Percentiles rank a stretch among this genome's conserved stretches.
Conservation (phyloP, 148 eudicot species). For the Pouteria glomerata region DNA sequence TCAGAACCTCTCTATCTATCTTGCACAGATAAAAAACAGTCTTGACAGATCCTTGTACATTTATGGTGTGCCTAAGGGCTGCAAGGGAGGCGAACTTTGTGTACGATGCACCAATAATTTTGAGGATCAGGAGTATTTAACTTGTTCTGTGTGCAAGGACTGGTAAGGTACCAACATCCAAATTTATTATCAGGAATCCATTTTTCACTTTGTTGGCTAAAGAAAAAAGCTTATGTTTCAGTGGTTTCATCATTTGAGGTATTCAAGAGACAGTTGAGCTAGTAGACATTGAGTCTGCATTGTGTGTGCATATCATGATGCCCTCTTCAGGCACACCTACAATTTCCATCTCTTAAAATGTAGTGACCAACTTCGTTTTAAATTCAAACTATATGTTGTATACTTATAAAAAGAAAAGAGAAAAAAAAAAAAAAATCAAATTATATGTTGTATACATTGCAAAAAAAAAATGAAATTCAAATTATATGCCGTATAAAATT, state of each 20-base stretch:
- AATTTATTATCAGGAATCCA: constrained; percentile 7
- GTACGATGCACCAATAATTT: constrained; percentile 44
- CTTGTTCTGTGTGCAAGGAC: constrained; percentile 78
- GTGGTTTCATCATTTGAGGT: constrained; percentile 1
- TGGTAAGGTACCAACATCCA: constrained; percentile 51
- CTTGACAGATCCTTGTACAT: constrained; percentile 65
- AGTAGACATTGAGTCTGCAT: neutral
- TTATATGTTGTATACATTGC: too few relatives aligned
- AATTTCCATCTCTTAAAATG: too few relatives aligned
- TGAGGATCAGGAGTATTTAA: constrained; percentile 50
- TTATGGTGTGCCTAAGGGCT: constrained; percentile 41
- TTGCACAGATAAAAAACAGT: constrained; percentile 51
- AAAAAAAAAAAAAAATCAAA: too few relatives aligned
- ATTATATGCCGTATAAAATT: too few relatives aligned
- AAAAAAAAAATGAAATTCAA: too few relatives aligned
- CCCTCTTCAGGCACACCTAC: too few relatives aligned
- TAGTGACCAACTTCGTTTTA: too few relatives aligned
- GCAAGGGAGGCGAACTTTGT: constrained; percentile 52
- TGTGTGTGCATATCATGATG: too few relatives aligned
- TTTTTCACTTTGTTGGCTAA: neutral
- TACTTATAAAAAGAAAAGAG: too few relatives aligned
- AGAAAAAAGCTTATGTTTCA: neutral
- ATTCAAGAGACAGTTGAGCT: neutral
- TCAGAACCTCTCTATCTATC: neutral
- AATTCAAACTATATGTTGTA: too few relatives aligned